Evolutionary conservation across 345 rosid genomes (phyloP).

Genomic region (Ricinus communis): DNA sequence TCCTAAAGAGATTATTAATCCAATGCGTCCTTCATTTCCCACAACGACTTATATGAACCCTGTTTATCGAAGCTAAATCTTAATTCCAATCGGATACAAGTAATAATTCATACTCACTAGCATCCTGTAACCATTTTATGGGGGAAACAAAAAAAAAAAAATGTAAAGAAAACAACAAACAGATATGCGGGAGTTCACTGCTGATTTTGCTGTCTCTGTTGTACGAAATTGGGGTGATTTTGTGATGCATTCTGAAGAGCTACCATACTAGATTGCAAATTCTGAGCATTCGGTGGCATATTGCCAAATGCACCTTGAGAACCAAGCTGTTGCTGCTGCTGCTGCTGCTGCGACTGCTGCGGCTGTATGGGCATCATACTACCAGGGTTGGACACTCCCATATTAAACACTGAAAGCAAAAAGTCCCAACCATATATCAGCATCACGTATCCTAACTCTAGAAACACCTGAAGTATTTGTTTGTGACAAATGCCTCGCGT

Average conservation of each 20-base stretch:
- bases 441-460: background rate
- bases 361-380: slow-evolving; percentile 63
- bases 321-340: slow-evolving; percentile 58
- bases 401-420: slow-evolving; percentile 71
- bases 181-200: slow-evolving; percentile 34
- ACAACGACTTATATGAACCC: too few species aligned
- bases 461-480: background rate
- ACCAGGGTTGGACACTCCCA: slow-evolving; percentile 61
- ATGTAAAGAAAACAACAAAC: too few species aligned
- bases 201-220: slow-evolving; percentile 80
- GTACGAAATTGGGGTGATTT: slow-evolving; percentile 53
- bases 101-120: too few species aligned
- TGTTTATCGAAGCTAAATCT: background rate
- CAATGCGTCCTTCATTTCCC: too few species aligned
- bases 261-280: slow-evolving; percentile 67
- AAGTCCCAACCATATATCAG: slow-evolving; percentile 5
- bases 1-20: too few species aligned
- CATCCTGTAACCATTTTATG: too few species aligned
- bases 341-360: slow-evolving; percentile 54
- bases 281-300: slow-evolving; percentile 67
- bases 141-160: too few species aligned
- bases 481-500: too few species aligned
- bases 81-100: background rate
- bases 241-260: slow-evolving; percentile 61
- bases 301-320: slow-evolving; percentile 58